A percentile compares a stretch with the other conserved stretches of the same genome.
phyloP scores from a whole-genome alignment of 2,329 filamentous ascomycete genomes.

The Epichloe elymi region DNA sequence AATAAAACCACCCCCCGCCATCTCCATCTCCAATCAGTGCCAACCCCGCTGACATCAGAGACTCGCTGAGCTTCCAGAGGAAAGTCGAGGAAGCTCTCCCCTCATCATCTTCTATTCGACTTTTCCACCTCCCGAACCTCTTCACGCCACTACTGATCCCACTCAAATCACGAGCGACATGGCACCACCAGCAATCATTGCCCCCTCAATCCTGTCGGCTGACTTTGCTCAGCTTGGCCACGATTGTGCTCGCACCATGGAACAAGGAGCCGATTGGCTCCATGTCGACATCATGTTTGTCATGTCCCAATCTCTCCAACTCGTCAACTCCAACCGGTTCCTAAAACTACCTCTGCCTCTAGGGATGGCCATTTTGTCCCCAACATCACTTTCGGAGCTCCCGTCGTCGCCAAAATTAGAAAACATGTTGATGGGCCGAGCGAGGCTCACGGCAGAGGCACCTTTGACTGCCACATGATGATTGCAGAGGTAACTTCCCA shows the following conservation, averaged over 20 bases:
- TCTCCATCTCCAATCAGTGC: background rate
- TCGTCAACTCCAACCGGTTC: conserved; percentile 6
- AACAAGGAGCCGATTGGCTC: conserved; percentile 79
- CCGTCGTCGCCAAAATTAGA: conserved; percentile 89
- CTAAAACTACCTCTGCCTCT: background rate
- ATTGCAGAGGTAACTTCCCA: conserved; percentile 64
- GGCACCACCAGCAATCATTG: conserved; percentile 86
- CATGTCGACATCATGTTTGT: conserved; percentile 77
- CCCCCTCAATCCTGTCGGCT: conserved; percentile 93
- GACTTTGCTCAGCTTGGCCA: conserved; percentile 84
- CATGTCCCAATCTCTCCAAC: conserved; percentile 8
- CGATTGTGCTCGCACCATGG: conserved; percentile 78
- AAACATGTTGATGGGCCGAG: conserved; percentile 67
- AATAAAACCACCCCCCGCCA: background rate
- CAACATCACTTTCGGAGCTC: conserved; percentile 93
- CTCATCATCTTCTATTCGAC: background rate
- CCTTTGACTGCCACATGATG: conserved; percentile 99
- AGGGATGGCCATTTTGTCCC: conserved; percentile 99
- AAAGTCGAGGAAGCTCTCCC: background rate
- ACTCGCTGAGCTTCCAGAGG: background rate
- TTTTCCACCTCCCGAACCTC: background rate
- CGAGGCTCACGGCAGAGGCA: conserved; percentile 62
- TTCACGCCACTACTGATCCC: too few species aligned
- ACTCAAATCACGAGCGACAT: conserved; percentile 35
- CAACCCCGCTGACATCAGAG: conserved; percentile 8